Conservation (phyloP, 2,329 filamentous ascomycete genomes). For the Pestalotiopsis sp. region DNA sequence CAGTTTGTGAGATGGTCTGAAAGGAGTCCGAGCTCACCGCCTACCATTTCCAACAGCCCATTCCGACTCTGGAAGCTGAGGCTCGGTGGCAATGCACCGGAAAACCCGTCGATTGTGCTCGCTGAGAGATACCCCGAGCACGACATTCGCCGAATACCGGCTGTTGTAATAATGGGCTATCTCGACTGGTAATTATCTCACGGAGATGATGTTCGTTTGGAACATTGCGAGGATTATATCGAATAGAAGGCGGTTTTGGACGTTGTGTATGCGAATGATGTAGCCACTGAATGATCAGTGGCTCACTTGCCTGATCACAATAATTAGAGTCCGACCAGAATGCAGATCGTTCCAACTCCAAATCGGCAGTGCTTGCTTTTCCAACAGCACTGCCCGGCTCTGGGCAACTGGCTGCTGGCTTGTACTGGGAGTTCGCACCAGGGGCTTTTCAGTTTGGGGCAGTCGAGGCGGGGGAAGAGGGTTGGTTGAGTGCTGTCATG, state of each 20-base stretch:
- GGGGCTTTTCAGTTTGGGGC: background rate
- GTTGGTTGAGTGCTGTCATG: background rate
- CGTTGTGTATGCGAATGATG: background rate
- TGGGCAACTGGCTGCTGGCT: background rate
- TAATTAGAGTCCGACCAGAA: background rate
- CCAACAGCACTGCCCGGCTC: background rate
- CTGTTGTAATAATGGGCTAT: background rate
- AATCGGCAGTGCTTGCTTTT: background rate
- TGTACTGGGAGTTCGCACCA: background rate
- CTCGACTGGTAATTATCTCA: background rate
- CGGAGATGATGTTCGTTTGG: background rate
- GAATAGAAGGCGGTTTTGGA: background rate
- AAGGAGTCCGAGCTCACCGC: background rate
- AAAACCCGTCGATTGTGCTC: background rate
- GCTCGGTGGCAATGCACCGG: background rate
- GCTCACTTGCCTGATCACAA: background rate
- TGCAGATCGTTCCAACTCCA: background rate
- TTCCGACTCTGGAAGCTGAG: background rate
- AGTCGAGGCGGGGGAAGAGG: background rate
- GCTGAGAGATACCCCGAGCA: background rate
- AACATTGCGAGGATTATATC: background rate
- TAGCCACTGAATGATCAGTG: background rate
- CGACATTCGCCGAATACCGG: background rate
- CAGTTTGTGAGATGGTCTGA: background rate
- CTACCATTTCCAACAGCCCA: background rate